Conservation (phyloP, 176 grass and related monocot species). For the Bolboschoenus planiculmis region DNA sequence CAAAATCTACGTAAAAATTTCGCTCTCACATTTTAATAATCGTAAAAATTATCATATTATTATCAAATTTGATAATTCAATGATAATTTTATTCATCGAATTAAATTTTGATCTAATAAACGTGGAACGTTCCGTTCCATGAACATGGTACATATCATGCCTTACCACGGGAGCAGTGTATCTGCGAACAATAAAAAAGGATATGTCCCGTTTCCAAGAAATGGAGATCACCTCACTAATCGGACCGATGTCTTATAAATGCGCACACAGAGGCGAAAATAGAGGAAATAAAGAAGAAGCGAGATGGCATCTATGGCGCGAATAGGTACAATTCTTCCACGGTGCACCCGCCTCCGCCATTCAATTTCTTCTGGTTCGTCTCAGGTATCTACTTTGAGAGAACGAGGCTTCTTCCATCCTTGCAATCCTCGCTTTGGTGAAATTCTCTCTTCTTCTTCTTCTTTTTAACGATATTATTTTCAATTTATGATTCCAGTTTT, state of each 20-base stretch:
- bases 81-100: too few species aligned
- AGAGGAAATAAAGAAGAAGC: not conserved
- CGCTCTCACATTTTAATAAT: too few species aligned
- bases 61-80: too few species aligned
- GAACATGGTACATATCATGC: too few species aligned
- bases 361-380: conserved; percentile 1
- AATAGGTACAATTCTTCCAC: conserved; percentile 21
- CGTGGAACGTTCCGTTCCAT: too few species aligned
- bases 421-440: not conserved
- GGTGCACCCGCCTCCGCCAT: not conserved
- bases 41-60: too few species aligned
- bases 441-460: not conserved
- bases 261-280: not conserved
- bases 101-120: too few species aligned
- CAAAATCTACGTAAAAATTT: too few species aligned
- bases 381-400: not conserved
- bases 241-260: not conserved
- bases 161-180: too few species aligned
- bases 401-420: not conserved
- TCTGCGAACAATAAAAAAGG: not conserved
- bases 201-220: not conserved
- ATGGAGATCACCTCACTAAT: not conserved
- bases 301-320: conserved; percentile 21
- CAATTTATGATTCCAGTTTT: not conserved
- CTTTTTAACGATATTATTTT: not conserved